A percentile compares a stretch with the other conserved stretches of the same genome.
phyloP scores from a whole-genome alignment of 768 basidiomycete genomes.

The Russula vinacea region DNA sequence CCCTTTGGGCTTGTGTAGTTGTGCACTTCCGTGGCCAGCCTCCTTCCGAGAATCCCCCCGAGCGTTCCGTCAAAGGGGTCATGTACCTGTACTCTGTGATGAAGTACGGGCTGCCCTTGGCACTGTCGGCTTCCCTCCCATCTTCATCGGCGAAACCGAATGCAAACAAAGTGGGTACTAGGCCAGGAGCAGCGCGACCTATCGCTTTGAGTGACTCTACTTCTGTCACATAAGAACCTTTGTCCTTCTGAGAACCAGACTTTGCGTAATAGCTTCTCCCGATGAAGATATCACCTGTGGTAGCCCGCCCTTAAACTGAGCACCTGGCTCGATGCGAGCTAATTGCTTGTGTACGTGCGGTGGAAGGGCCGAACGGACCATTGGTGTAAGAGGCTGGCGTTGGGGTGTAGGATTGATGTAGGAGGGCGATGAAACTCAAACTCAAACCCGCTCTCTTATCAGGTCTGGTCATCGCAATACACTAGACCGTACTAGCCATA shows the following conservation, averaged over 20 bases:
- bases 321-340: conserved; percentile 48
- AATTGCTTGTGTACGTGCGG: conserved; percentile 45
- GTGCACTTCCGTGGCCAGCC: conserved; percentile 68
- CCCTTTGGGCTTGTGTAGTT: conserved; percentile 49
- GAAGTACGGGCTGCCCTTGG: conserved; percentile 54
- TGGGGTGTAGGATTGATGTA: too few species aligned
- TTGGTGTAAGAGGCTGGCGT: background rate
- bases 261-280: conserved; percentile 64
- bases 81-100: conserved; percentile 73
- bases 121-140: conserved; percentile 33
- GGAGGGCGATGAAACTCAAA: background rate
- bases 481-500: conserved; percentile 2
- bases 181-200: conserved; percentile 56
- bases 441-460: conserved; percentile 1
- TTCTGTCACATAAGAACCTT: conserved; percentile 67
- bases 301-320: conserved; percentile 44
- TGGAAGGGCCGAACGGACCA: conserved; percentile 26
- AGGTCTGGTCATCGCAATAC: background rate
- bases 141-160: conserved; percentile 41
- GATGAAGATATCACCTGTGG: conserved; percentile 59
- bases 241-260: conserved; percentile 48
- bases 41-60: conserved; percentile 54
- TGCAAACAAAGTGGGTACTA: conserved; percentile 59
- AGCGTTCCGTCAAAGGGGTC: conserved; percentile 42
- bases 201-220: conserved; percentile 65